Conservation (phyloP, 2,329 filamentous ascomycete species). For the Phialemoniopsis sp. region DNA sequence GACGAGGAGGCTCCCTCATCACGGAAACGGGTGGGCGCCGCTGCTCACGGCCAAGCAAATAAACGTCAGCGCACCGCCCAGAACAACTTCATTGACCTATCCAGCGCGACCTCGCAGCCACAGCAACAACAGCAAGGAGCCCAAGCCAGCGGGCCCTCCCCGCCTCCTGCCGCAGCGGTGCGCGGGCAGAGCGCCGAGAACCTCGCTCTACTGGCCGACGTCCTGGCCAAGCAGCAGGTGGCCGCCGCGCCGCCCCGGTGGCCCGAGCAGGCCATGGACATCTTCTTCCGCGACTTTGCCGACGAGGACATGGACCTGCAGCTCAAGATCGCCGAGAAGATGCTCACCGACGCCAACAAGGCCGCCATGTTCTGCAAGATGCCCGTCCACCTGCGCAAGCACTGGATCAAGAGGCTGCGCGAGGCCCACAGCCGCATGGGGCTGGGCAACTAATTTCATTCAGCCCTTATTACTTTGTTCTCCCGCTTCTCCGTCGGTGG, state of each 20-base stretch:
- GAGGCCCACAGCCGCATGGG: slow-evolving; percentile 35
- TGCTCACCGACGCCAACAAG: slow-evolving; percentile 54
- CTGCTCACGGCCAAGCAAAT: slow-evolving; percentile 11
- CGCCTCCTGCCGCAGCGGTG: slow-evolving; percentile 2
- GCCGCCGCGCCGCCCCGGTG: slow-evolving; percentile 37
- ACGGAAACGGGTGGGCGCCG: slow-evolving; percentile 34
- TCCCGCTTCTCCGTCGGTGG: too few species aligned
- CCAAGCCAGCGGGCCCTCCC: slow-evolving; percentile 6
- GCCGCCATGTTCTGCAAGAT: slow-evolving; percentile 62
- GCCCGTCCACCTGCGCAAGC: slow-evolving; percentile 44
- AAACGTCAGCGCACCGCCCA: slow-evolving; percentile 26
- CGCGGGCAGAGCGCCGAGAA: slow-evolving; percentile 14
- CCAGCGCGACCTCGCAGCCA: slow-evolving; percentile 3
- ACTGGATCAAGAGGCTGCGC: slow-evolving; percentile 51
- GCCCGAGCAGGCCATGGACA: slow-evolving; percentile 55
- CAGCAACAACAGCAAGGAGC: slow-evolving; percentile 7
- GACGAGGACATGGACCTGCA: slow-evolving; percentile 55
- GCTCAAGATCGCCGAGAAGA: slow-evolving; percentile 55
- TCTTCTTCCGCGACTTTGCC: slow-evolving; percentile 55
- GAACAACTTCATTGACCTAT: slow-evolving; percentile 16
- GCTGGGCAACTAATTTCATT: slow-evolving; percentile 8
- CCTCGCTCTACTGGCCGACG: slow-evolving; percentile 29
- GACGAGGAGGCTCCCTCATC: slow-evolving; percentile 42
- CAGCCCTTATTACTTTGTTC: too few species aligned
- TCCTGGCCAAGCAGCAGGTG: slow-evolving; percentile 26